These are phyloP conservation scores for Colletotrichum sp. DNA, from an alignment of 2,329 filamentous ascomycete genomes.

Conservation along the genomic window DNA sequence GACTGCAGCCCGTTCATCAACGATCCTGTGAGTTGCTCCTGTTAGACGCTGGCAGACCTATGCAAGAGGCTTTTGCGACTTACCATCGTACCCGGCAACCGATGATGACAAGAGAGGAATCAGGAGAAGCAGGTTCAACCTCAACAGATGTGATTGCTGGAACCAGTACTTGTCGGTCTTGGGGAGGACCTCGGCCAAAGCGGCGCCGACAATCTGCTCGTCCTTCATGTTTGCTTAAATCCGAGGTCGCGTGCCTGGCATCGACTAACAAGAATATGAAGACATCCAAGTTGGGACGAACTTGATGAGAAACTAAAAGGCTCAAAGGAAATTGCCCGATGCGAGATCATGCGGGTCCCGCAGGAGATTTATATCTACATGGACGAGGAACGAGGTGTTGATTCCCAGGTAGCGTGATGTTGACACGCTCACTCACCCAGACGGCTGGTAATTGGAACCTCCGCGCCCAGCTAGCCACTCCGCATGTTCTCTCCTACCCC, in stretches of 20 bases:
- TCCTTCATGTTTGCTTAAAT: neutral
- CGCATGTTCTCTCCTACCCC: slow-evolving; percentile 3
- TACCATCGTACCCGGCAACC: slow-evolving; percentile 17
- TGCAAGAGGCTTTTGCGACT: neutral
- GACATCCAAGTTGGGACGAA: neutral
- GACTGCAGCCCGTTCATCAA: slow-evolving; percentile 47
- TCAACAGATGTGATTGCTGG: slow-evolving; percentile 44
- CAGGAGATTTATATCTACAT: slow-evolving; percentile 2
- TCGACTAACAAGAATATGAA: neutral
- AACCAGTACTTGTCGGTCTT: slow-evolving; percentile 46
- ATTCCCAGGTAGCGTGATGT: neutral
- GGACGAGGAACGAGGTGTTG: neutral
- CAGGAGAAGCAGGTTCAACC: slow-evolving; percentile 48
- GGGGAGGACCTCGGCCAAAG: slow-evolving; percentile 39
- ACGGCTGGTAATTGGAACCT: neutral
- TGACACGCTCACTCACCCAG: neutral
- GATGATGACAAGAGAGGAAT: slow-evolving; percentile 33
- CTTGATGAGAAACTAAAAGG: neutral
- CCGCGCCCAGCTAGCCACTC: neutral
- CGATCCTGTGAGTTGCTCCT: slow-evolving; percentile 27
- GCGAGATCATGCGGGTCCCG: neutral
- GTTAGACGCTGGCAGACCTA: neutral
- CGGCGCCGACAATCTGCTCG: slow-evolving; percentile 31
- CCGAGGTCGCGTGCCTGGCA: neutral
- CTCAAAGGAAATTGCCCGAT: neutral